These are phyloP conservation scores for Alternaria panax DNA, from an alignment of 2,329 filamentous ascomycete species.

Conservation along the genomic window DNA sequence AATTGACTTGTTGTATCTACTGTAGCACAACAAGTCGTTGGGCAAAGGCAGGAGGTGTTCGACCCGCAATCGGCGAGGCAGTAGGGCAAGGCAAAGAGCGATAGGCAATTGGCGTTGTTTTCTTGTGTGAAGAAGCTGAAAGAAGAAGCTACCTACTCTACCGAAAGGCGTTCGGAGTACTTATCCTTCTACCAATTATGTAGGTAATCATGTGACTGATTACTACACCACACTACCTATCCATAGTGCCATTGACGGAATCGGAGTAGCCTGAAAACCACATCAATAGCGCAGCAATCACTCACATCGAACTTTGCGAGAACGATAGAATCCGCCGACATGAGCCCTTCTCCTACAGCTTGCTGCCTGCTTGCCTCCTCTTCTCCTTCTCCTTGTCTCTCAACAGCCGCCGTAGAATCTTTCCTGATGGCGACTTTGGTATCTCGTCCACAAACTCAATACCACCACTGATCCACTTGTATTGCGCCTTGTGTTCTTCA, in stretches of 20 bases:
- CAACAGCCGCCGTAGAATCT: slow-evolving; percentile 69
- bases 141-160: no score
- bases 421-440: slow-evolving; percentile 69
- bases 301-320: not conserved
- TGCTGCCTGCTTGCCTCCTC: slow-evolving; percentile 69
- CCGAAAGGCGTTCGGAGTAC: no score
- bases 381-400: slow-evolving; percentile 76
- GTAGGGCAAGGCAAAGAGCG: no score
- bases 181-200: no score
- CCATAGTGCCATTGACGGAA: not conserved
- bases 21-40: no score
- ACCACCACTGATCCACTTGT: slow-evolving; percentile 69
- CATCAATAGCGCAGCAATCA: not conserved
- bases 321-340: no score
- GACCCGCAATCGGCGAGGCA: no score
- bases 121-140: no score
- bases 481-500: slow-evolving; percentile 66
- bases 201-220: no score
- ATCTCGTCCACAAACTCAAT: slow-evolving; percentile 60
- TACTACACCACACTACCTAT: no score
- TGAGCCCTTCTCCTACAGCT: slow-evolving; percentile 62
- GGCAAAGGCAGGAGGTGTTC: no score
- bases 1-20: not conserved
- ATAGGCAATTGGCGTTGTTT: no score
- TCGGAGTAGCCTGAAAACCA: not conserved